Evolutionary conservation across 2,329 filamentous ascomycete genomes (phyloP).

Genomic region (Penicillium griseofulvum): DNA sequence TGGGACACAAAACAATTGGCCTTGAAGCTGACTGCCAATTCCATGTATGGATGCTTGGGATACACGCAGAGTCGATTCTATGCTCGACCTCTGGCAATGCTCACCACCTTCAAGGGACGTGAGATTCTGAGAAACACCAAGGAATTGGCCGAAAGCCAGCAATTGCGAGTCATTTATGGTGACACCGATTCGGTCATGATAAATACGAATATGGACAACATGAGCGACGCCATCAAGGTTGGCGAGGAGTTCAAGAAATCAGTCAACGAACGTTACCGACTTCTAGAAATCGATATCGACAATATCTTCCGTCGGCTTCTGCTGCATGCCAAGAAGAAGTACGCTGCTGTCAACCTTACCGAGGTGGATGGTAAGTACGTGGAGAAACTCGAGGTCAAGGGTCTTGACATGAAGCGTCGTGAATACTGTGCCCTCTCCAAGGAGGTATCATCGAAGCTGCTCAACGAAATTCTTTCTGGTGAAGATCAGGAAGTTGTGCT

Average conservation of each 20-base stretch:
- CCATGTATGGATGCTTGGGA: constrained; percentile 98
- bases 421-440: constrained; percentile 96
- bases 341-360: constrained; percentile 91
- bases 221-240: constrained; percentile 84
- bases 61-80: constrained; percentile 98
- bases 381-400: constrained; percentile 96
- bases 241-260: constrained; percentile 92
- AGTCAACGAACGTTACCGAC: constrained; percentile 88
- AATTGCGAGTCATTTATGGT: constrained; percentile 94
- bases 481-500: constrained; percentile 87
- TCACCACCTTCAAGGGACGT: constrained; percentile 95
- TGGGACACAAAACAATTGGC: constrained; percentile 99
- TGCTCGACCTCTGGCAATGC: constrained; percentile 86
- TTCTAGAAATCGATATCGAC: constrained; percentile 97
- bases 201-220: constrained; percentile 94
- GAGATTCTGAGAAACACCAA: constrained; percentile 97
- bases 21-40: constrained; percentile 95
- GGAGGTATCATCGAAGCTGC: constrained; percentile 82
- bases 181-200: constrained; percentile 99
- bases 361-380: constrained; percentile 85
- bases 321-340: constrained; percentile 98
- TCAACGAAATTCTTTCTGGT: constrained; percentile 93
- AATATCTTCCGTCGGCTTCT: constrained; percentile 92
- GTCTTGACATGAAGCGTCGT: constrained; percentile 94
- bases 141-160: constrained; percentile 85